Conservation (phyloP, 2,329 filamentous ascomycete species). For the Neonectria neomacrospora region DNA sequence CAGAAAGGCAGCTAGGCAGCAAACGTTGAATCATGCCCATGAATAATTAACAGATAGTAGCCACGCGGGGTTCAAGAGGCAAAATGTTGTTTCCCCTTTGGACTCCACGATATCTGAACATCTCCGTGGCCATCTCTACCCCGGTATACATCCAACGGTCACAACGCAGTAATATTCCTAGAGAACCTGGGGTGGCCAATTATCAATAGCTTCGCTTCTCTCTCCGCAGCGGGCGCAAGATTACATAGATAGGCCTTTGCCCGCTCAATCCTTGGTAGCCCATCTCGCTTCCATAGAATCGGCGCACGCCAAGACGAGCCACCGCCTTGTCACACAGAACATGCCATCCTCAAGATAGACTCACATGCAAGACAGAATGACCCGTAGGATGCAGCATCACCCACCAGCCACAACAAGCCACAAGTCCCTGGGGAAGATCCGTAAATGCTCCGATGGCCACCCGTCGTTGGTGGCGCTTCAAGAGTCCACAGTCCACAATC, state of each 20-base stretch:
- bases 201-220: neutral
- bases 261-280: neutral
- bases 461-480: neutral
- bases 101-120: neutral
- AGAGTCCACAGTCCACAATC: neutral
- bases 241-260: neutral
- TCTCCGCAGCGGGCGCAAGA: neutral
- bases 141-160: neutral
- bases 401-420: neutral
- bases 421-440: neutral
- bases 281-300: slow-evolving; percentile 7
- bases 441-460: neutral
- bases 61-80: neutral
- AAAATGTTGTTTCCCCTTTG: neutral
- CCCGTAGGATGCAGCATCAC: neutral
- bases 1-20: neutral
- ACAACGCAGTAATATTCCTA: neutral
- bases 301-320: neutral
- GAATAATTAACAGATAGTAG: slow-evolving; percentile 6
- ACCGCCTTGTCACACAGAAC: neutral
- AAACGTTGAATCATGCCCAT: slow-evolving; percentile 11
- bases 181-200: slow-evolving; percentile 3
- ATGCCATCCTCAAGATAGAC: neutral
- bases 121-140: neutral
- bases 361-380: neutral